phyloP scores from a whole-genome alignment of 768 basidiomycete species.

The Suillus subaureus region DNA sequence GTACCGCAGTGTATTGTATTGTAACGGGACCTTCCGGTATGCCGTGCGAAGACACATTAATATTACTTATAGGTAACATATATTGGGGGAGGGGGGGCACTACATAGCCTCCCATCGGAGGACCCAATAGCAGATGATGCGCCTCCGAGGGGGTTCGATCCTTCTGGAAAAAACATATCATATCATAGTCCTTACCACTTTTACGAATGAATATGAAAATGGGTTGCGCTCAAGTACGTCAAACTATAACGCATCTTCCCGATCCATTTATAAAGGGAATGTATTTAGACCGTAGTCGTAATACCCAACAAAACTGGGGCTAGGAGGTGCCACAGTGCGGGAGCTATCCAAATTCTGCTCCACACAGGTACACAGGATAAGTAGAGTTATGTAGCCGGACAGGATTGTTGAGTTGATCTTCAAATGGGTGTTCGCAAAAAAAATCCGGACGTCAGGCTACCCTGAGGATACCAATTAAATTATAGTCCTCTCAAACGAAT shows the following conservation, averaged over 20 bases:
- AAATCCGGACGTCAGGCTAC: neutral
- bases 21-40: neutral
- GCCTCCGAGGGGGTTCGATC: neutral
- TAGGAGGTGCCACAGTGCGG: neutral
- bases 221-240: neutral
- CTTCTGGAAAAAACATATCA: neutral
- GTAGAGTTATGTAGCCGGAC: neutral
- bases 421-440: neutral
- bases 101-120: neutral
- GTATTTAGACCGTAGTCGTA: neutral
- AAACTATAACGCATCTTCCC: neutral
- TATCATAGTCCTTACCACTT: neutral
- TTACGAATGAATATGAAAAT: neutral
- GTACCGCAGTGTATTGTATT: neutral
- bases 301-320: neutral
- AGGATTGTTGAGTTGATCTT: neutral
- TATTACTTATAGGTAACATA: neutral
- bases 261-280: neutral
- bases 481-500: conserved; percentile 2
- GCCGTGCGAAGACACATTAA: neutral
- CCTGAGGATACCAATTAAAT: conserved; percentile 1
- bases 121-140: neutral
- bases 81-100: neutral
- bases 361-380: no score
- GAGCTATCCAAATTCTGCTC: neutral